Evolutionary conservation across 2,329 filamentous ascomycete species (phyloP).

Genomic region (Neofusicoccum cordaticola): DNA sequence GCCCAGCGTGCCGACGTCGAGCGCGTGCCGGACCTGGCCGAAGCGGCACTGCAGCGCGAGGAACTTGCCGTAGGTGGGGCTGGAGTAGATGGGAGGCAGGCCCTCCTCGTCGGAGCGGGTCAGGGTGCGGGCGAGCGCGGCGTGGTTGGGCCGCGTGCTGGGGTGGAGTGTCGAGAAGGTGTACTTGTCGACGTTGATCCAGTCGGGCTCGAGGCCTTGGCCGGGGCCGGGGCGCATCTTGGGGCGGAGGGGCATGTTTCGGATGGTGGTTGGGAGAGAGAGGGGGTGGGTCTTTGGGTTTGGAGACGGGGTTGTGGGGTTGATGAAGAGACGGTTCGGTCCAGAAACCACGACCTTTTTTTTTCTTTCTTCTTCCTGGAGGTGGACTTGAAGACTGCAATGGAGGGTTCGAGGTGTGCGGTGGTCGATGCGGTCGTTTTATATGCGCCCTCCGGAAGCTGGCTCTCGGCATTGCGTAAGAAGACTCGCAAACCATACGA

Average conservation of each 20-base stretch:
- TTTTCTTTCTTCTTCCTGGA: no score
- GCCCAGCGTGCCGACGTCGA: constrained; percentile 57
- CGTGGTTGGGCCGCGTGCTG: neutral
- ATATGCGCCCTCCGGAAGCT: no score
- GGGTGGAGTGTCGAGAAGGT: neutral
- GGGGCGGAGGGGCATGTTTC: neutral
- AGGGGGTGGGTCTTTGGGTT: no score
- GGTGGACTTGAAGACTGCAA: no score
- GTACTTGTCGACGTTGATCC: neutral
- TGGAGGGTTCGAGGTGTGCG: no score
- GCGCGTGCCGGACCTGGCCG: constrained; percentile 30
- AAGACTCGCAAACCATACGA: no score
- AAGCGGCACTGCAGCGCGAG: constrained; percentile 33
- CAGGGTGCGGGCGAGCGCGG: neutral
- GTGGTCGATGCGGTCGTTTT: no score
- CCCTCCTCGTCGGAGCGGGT: neutral
- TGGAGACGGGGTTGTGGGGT: no score
- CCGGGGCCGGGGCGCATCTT: neutral
- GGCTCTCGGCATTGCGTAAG: no score
- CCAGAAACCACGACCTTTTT: no score
- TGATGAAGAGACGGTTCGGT: no score
- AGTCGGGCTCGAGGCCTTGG: neutral
- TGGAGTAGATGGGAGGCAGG: constrained; percentile 35
- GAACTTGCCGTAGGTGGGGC: constrained; percentile 32
- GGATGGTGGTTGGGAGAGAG: no score